Evolutionary conservation across 202 grass and related monocot species (phyloP).

Genomic region (Panicum hallii): DNA sequence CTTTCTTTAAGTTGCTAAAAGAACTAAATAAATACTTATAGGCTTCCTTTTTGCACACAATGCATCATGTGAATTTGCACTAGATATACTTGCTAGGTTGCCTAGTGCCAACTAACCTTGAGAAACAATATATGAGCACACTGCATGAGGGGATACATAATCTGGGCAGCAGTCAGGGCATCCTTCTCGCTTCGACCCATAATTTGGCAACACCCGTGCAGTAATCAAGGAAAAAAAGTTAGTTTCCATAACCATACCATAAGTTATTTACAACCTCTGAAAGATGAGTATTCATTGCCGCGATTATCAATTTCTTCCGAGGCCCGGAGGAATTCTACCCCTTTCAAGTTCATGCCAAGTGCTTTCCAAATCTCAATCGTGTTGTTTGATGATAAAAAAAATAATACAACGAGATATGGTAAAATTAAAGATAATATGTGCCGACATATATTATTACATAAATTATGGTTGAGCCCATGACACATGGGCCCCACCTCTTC

Average conservation of each 20-base stretch:
- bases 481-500: no score
- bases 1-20: no score
- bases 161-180: conserved; percentile 53
- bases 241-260: neutral
- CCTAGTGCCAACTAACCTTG: conserved; percentile 16
- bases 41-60: no score
- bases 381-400: neutral
- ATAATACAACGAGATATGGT: no score
- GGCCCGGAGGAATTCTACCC: conserved; percentile 60
- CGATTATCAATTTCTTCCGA: conserved; percentile 53
- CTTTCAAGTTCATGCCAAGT: conserved; percentile 49
- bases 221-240: no score
- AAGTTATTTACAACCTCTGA: no score
- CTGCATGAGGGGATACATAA: conserved; percentile 68
- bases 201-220: conserved; percentile 45
- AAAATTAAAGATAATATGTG: no score
- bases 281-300: conserved; percentile 50
- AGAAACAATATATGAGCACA: conserved; percentile 75
- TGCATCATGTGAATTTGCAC: no score
- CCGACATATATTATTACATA: no score
- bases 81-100: no score
- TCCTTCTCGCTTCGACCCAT: conserved; percentile 51
- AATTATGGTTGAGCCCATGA: no score
- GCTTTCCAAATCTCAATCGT: conserved; percentile 66
- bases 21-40: no score